A percentile compares a stretch with the other conserved stretches of the same genome.
Evolutionary conservation across 169 alveolate genomes (phyloP).

Genomic region (Plasmodium inui): DNA sequence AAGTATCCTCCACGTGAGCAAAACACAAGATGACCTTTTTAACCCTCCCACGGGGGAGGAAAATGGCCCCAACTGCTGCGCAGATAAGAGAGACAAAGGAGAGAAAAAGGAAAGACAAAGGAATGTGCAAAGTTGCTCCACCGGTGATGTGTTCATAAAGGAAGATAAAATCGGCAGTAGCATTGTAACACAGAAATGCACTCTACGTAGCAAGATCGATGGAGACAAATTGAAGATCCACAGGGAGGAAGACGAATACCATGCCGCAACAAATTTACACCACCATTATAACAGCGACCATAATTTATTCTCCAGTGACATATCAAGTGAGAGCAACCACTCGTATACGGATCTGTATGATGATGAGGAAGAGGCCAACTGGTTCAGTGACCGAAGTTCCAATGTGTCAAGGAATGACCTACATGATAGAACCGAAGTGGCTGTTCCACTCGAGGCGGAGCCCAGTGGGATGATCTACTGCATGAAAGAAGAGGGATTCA

Average conservation of each 20-base stretch:
- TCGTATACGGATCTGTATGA: constrained; percentile 53
- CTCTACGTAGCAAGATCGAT: not conserved
- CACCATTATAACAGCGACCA: not conserved
- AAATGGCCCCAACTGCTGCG: not conserved
- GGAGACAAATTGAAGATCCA: not conserved
- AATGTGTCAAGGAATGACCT: not conserved
- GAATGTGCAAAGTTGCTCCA: constrained; percentile 11
- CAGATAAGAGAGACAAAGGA: not conserved
- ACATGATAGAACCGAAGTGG: not conserved
- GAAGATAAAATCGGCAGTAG: not conserved
- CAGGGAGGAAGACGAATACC: not conserved
- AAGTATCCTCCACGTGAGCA: not conserved
- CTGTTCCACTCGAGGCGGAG: not conserved
- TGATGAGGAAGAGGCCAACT: constrained; percentile 3
- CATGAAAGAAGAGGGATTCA: not conserved
- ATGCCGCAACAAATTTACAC: not conserved
- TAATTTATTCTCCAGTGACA: constrained; percentile 30
- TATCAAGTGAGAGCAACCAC: constrained; percentile 27
- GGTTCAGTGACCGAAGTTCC: constrained; percentile 10
- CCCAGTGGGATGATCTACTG: not conserved
- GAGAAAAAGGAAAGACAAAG: not conserved
- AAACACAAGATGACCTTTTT: not conserved
- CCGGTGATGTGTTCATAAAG: constrained; percentile 9
- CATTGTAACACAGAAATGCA: not conserved
- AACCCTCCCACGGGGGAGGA: not conserved